phyloP scores from a whole-genome alignment of 108 stramenopile genomes.

The Fragilaria radians region DNA sequence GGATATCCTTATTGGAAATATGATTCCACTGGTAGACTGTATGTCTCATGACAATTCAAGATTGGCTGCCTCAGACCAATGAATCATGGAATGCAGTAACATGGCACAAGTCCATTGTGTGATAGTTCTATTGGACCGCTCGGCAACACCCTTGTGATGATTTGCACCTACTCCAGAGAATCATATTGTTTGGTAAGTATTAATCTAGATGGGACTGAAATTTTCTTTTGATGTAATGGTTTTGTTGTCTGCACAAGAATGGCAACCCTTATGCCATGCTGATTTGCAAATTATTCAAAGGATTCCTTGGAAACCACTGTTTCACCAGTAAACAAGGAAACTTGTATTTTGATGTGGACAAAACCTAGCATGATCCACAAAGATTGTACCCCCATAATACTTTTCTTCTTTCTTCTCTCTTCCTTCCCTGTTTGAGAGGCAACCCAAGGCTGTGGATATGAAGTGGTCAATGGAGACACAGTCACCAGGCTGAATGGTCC shows the following conservation, averaged over 20 bases:
- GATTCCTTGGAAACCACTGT: slow-evolving; percentile 23
- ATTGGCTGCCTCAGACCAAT: slow-evolving; percentile 32
- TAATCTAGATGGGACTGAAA: not conserved
- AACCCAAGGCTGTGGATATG: slow-evolving; percentile 14
- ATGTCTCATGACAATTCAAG: slow-evolving; percentile 28
- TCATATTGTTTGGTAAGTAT: slow-evolving; percentile 14
- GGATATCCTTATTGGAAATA: slow-evolving; percentile 12
- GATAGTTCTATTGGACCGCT: slow-evolving; percentile 34
- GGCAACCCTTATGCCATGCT: slow-evolving; percentile 17
- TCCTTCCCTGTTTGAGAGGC: slow-evolving; percentile 25
- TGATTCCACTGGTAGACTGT: slow-evolving; percentile 33
- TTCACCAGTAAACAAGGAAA: slow-evolving; percentile 19
- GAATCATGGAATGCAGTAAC: slow-evolving; percentile 31
- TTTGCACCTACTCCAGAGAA: slow-evolving; percentile 42
- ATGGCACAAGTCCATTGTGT: slow-evolving; percentile 22
- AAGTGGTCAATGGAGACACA: slow-evolving; percentile 33
- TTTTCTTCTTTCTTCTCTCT: slow-evolving; percentile 7
- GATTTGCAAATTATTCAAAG: slow-evolving; percentile 15
- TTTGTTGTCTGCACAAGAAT: slow-evolving; percentile 26
- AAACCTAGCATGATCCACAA: slow-evolving; percentile 33
- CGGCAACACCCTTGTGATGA: slow-evolving; percentile 50
- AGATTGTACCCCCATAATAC: slow-evolving; percentile 24
- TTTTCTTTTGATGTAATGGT: not conserved
- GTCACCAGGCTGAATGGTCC: slow-evolving; percentile 24
- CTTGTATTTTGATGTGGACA: slow-evolving; percentile 19